Evolutionary conservation across 441 rosid genomes (phyloP), one percentile per base, ranked within the genome.

Genomic region (Pelargonium exstipulatum): DNA sequence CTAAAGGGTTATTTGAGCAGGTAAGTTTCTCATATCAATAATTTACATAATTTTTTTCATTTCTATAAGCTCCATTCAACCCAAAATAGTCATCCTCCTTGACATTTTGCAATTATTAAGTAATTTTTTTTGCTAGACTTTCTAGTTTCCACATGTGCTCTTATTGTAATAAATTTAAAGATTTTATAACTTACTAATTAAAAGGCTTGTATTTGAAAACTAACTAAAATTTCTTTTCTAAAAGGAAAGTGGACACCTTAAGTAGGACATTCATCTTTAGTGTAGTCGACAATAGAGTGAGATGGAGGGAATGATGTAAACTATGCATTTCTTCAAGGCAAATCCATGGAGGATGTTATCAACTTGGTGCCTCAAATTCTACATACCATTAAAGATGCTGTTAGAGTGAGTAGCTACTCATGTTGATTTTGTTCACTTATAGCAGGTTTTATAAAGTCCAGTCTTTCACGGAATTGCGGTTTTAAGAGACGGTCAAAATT

Each of bases 1-100:
- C 99, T 2, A 95, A 95, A 80, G 99, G 99, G 73, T 74, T 95
- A 82, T 93, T 88, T 79, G 98, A 93, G 82, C 98, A 93, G 92
- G 98, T 93, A 85, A 77, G 17, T 61, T 61, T 61, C 12, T 61
- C 40, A 24, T 24, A 61, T 61, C 17, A 26, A 20, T 24, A 12
- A 10, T 60, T 1, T 24, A 26, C 43, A 22, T 60, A 12, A 13
- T 45, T 45, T 45, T 45, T 9, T 45, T 24, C 26, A 24, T 24
- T 24, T 24, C 26, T 1, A 24, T 24, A 2, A 0, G 26, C 26
- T 37, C 42, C 43, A 37, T 37, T 37, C 43, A 37, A 6, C 9
- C 8, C 43, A 37, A 37, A 37, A 37, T 37, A 37, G 43, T 6
- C 43, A 1, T 37, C 43, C 42, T 35, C 42, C 42, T 37, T 6